Base-by-base conservation (phyloP, 805 yeast species). In the Lipomyces yamanashiensis region DNA sequence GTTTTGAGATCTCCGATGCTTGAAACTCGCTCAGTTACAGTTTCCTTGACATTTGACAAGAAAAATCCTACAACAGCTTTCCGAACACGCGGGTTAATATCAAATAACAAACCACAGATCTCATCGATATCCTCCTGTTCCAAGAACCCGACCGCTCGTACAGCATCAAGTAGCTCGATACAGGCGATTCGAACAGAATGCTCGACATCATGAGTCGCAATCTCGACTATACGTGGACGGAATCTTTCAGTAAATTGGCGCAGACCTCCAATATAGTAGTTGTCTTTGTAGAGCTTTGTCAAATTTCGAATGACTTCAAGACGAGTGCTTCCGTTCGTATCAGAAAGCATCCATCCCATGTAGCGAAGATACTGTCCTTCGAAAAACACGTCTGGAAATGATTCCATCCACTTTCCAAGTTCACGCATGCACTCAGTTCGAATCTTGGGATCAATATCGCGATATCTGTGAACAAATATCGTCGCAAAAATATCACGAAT, bases 281-380 rank as follows among this genome's bases (percentile, higher is more conserved):
- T 76, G 34, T 76, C 78, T 56, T 75, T 78, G 71, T 84, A 84
- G 23, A 86, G 75, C 70, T 78, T 85, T 12, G 78, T 73, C 50
- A 92, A 75, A 3, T 82, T 80, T 68, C 80, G 84, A 33, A 88
- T 72, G 1, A 86, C 92, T 69, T 89, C 91, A 8, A 80, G 73
- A 68, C 96, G 81, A 0, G 90, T 96, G 2, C 73, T 66, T 10
- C 82, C 74, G 15, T 83, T 81, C 1, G 84, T 78, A 72, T 92
- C 97, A n/a, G 92, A 86, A 48, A 92, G 77, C 40, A 90, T 78
- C 96, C 96, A 89, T 4, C 96, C 96, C 71, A 89, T 81, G 74
- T 89, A 90, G 66, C 92, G 82, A 67, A 91, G 79, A 71, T 86
- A 90, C 0, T 86, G 78, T 12, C 87, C 86, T 64, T 85, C 88